Evolutionary conservation across 225 moss, liverwort and hornwort species (phyloP).

Genomic region (Asterella californica): DNA sequence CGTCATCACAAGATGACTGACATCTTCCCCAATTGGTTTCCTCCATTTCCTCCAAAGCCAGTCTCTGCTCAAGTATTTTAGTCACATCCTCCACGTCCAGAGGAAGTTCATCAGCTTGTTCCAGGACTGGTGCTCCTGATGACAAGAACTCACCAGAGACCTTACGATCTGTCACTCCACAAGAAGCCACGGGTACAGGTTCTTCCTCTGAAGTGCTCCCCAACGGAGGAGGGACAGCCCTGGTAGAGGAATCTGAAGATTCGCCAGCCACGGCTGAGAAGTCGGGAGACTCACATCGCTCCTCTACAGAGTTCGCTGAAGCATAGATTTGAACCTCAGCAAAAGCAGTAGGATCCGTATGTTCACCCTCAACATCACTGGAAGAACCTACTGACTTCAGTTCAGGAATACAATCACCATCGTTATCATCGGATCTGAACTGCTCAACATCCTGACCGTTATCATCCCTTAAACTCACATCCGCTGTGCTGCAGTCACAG

Average conservation of each 20-base stretch:
- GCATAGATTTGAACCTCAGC: neutral
- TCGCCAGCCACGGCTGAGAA: constrained; percentile 1
- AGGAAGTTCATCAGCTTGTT: neutral
- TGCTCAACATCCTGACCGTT: constrained; percentile 15
- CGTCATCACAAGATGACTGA: constrained; percentile 3
- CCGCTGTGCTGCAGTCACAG: neutral
- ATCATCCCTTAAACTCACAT: neutral
- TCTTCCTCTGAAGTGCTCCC: constrained; percentile 1
- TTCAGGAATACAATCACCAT: neutral
- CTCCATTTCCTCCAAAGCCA: constrained; percentile 23
- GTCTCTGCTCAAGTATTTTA: constrained; percentile 21
- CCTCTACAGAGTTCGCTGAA: constrained; percentile 2
- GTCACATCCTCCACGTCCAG: constrained; percentile 33
- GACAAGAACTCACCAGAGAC: neutral
- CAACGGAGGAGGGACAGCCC: neutral
- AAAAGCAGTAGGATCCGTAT: neutral
- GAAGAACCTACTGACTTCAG: neutral
- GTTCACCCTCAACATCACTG: neutral
- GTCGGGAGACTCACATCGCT: neutral
- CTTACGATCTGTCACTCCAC: constrained; percentile 10
- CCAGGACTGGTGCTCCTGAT: neutral
- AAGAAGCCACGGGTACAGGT: neutral
- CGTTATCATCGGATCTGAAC: neutral
- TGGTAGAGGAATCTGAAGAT: constrained; percentile 1
- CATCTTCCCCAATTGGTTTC: neutral